These are phyloP conservation scores for Termitomyces sp. DNA, from an alignment of 768 basidiomycete genomes.

Conservation along the genomic window DNA sequence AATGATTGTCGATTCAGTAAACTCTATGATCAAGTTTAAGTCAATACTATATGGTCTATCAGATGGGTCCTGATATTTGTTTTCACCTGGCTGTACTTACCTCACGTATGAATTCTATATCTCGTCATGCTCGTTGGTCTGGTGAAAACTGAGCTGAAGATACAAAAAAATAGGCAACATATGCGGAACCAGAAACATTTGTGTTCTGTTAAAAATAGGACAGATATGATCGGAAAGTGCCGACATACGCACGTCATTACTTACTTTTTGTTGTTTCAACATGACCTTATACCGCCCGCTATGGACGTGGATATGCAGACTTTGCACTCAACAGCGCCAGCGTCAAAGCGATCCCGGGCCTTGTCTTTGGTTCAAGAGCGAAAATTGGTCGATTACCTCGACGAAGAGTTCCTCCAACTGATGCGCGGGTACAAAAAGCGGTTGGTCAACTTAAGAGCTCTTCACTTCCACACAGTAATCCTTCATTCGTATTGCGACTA, in stretches of 20 bases:
- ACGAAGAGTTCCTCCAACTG: slow-evolving; percentile 58
- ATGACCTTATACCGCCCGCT: too few relatives aligned
- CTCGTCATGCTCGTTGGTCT: too few relatives aligned
- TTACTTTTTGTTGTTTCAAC: not conserved
- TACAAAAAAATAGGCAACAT: too few relatives aligned
- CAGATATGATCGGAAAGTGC: not conserved
- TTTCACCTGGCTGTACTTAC: too few relatives aligned
- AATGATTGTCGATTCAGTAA: too few relatives aligned
- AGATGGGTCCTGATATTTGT: too few relatives aligned
- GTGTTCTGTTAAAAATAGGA: too few relatives aligned
- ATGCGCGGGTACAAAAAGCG: slow-evolving; percentile 74
- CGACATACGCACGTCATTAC: not conserved
- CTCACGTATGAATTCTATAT: too few relatives aligned
- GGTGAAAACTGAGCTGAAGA: too few relatives aligned
- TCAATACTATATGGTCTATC: too few relatives aligned
- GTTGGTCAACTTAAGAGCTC: slow-evolving; percentile 31
- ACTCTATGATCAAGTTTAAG: too few relatives aligned
- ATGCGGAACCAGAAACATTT: too few relatives aligned
- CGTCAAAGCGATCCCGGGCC: slow-evolving; percentile 19
- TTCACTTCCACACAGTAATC: not conserved
- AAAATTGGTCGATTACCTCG: slow-evolving; percentile 58
- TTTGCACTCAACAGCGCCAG: not conserved
- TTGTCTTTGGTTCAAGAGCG: slow-evolving; percentile 57
- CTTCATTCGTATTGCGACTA: not conserved
- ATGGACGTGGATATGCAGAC: not conserved